Conservation (phyloP, 495 filamentous ascomycete species). For the Astrothelium subdiscretum region DNA sequence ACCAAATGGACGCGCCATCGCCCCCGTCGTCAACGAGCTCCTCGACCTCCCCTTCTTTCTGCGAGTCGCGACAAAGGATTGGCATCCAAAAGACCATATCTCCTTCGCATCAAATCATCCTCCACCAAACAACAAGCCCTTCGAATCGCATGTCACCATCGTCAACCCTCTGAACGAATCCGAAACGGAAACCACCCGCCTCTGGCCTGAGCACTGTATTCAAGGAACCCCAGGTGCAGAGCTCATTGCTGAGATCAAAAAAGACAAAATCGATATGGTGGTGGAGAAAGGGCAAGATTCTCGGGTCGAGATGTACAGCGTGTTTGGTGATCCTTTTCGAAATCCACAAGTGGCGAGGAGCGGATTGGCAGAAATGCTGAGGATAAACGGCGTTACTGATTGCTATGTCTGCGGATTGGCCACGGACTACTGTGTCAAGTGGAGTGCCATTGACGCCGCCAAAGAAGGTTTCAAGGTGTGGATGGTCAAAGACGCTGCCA, state of each 20-base stretch:
- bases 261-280: slow-evolving; percentile 44
- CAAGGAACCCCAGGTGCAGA: slow-evolving; percentile 60
- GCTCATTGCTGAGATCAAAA: slow-evolving; percentile 63
- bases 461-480: slow-evolving; percentile 65
- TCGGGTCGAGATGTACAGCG: slow-evolving; percentile 82
- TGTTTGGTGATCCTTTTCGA: slow-evolving; percentile 65
- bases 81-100: slow-evolving; percentile 72
- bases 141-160: slow-evolving; percentile 49
- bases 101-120: slow-evolving; percentile 81
- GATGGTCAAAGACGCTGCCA: slow-evolving; percentile 68
- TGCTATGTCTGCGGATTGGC: slow-evolving; percentile 80
- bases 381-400: slow-evolving; percentile 49
- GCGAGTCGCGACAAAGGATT: slow-evolving; percentile 80
- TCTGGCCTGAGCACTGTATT: slow-evolving; percentile 91
- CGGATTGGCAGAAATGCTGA: slow-evolving; percentile 47
- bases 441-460: slow-evolving; percentile 64
- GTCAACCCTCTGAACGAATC: slow-evolving; percentile 47
- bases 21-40: slow-evolving; percentile 61
- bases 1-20: slow-evolving; percentile 53
- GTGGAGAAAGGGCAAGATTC: slow-evolving; percentile 67
- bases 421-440: slow-evolving; percentile 79
- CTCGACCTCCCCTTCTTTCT: slow-evolving; percentile 59
- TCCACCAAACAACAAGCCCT: slow-evolving; percentile 52
- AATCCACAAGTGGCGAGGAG: slow-evolving; percentile 37
- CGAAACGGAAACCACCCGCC: slow-evolving; percentile 52